Evolutionary conservation across 768 basidiomycete genomes (phyloP).

Genomic region (Melanogaster broomeanus): DNA sequence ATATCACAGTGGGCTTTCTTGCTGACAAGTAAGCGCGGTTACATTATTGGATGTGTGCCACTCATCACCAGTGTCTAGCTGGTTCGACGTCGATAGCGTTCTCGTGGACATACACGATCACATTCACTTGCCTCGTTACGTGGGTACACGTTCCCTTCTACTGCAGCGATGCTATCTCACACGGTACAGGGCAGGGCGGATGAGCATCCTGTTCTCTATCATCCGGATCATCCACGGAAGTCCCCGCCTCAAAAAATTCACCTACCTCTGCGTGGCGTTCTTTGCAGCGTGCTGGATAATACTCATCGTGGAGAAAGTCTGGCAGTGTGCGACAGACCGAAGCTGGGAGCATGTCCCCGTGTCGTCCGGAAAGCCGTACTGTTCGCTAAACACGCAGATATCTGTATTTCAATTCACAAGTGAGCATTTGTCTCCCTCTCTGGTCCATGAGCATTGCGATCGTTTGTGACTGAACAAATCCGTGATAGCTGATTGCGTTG

Average conservation of each 20-base stretch:
- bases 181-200: conserved; percentile 1
- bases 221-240: conserved; percentile 1
- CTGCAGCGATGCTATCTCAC: not conserved
- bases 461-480: too few species aligned
- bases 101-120: conserved; percentile 1
- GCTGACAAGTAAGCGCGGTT: not conserved
- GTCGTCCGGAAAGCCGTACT: not conserved
- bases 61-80: not conserved
- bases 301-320: not conserved
- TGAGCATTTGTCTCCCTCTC: not conserved
- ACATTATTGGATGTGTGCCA: not conserved
- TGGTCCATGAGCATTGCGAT: not conserved
- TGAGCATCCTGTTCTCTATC: conserved; percentile 14
- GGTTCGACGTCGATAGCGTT: not conserved
- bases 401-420: not conserved
- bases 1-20: not conserved
- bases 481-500: conserved; percentile 15
- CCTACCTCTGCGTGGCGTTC: not conserved
- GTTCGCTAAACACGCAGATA: not conserved
- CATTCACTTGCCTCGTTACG: conserved; percentile 2
- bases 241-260: not conserved
- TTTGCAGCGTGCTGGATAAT: conserved; percentile 3
- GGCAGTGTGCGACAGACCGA: not conserved
- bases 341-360: not conserved
- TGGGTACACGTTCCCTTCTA: not conserved